Conservation (phyloP, 352 stramenopile species). For the Globisporangium cylindrosporum region DNA sequence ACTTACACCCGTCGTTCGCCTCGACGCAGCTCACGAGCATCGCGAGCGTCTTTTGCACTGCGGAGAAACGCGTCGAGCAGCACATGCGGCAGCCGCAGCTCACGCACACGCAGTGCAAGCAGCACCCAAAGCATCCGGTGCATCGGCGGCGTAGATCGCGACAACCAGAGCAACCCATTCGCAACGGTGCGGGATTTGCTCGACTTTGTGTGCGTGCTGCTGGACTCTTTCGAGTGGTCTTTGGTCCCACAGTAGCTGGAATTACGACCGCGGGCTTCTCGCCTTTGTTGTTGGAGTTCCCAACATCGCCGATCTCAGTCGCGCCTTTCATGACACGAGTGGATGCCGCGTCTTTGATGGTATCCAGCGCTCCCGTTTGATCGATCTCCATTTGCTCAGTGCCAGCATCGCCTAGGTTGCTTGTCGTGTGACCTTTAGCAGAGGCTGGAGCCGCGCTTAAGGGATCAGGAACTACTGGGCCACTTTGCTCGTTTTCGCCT, state of each 20-base stretch:
- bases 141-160: constrained; percentile 58
- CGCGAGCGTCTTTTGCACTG: constrained; percentile 58
- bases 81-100: constrained; percentile 75
- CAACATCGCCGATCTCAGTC: background rate
- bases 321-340: background rate
- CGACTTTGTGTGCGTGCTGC: constrained; percentile 15
- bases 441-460: background rate
- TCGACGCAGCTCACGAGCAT: constrained; percentile 61
- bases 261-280: background rate
- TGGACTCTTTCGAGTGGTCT: constrained; percentile 6
- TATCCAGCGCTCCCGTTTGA: background rate
- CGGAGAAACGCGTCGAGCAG: constrained; percentile 47
- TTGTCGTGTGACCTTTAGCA: background rate
- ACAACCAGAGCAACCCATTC: constrained; percentile 63
- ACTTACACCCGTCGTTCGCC: constrained; percentile 58
- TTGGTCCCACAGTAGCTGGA: background rate
- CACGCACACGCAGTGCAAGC: constrained; percentile 67
- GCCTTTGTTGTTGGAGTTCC: background rate
- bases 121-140: constrained; percentile 61
- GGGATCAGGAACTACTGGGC: background rate
- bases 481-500: background rate
- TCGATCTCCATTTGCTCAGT: constrained; percentile 7
- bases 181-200: constrained; percentile 31
- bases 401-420: background rate
- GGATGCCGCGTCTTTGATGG: background rate